These are phyloP conservation scores for Lagenidium sp. DNA, from an alignment of 352 stramenopile genomes.

Conservation along the genomic window DNA sequence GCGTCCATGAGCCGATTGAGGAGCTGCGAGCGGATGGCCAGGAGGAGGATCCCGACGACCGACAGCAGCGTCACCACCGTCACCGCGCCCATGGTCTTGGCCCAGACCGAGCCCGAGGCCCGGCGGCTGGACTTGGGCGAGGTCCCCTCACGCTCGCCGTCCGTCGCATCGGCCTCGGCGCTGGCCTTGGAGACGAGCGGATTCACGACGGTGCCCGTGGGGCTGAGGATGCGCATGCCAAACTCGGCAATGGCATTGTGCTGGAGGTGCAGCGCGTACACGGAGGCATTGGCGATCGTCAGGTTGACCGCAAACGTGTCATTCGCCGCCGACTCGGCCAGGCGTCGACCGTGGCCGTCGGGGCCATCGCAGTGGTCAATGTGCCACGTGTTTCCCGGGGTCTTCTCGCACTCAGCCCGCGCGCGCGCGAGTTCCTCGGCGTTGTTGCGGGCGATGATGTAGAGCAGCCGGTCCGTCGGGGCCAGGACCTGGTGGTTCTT, in stretches of 20 bases:
- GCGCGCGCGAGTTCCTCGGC: conserved; percentile 22
- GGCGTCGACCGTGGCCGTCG: conserved; percentile 14
- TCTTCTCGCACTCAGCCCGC: conserved; percentile 27
- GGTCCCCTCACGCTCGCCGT: not conserved
- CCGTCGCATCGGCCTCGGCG: conserved; percentile 1
- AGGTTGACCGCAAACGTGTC: conserved; percentile 30
- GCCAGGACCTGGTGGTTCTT: conserved; percentile 28
- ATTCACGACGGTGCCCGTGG: conserved; percentile 5
- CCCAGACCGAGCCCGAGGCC: conserved; percentile 18
- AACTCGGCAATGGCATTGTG: conserved; percentile 40
- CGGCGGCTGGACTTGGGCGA: conserved; percentile 16
- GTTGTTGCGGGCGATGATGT: conserved; percentile 40
- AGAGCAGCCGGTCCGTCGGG: conserved; percentile 26
- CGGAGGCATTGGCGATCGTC: conserved; percentile 17
- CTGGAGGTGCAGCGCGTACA: conserved; percentile 39
- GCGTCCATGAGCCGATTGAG: conserved; percentile 28
- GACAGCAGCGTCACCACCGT: conserved; percentile 27
- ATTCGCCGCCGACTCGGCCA: conserved; percentile 9
- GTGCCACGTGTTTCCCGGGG: conserved; percentile 30
- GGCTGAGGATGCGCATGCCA: conserved; percentile 20
- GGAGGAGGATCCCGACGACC: conserved; percentile 29
- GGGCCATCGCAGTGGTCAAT: conserved; percentile 34
- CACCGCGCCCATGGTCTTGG: conserved; percentile 29
- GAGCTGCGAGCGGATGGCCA: conserved; percentile 17
- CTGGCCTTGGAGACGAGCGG: conserved; percentile 16